Evolutionary conservation across 345 rosid genomes (phyloP), one percentile per base, ranked within the genome.

Genomic region (Syzygium aqueum): DNA sequence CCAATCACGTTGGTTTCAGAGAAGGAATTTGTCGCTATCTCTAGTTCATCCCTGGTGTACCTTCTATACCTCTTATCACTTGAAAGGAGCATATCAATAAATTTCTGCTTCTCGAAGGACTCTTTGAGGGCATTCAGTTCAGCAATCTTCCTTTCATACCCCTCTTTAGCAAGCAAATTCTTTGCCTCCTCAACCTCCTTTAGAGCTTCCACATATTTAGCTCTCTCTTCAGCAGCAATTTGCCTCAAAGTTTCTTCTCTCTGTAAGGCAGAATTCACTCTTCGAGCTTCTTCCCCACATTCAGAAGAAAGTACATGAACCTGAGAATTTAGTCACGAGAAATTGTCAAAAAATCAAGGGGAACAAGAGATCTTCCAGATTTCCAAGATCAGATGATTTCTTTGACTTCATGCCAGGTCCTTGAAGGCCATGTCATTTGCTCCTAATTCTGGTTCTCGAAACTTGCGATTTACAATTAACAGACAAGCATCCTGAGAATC

Each of bases 131-230:
- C 95, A 89, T 92, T 93, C 86, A 91, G 86, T 91, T 95, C 98
- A 63, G 98, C 99, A 86, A 94, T 84, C 91, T 95, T 90, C 89
- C 96, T 95, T 88, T 90, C 94, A 85, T 90, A 90, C 85, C 88
- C 89, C 91, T 93, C 97, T 86, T 92, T 92, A 83, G 93, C 95
- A 83, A 97, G 93, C 91, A 94, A 87, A 67, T 85, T 30, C 88
- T 94, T 96, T 85, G 98, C 98, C 61, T 94, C 94, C 87, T 95
- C 96, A 56, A 94, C 93, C 89, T 94, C 97, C 91, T 92, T 93
- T 65, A 90, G 89, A 83, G 96, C 95, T 91, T 90, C 92, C 86
- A 94, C 84, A 90, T 94, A 90, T 86, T 93, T 95, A 84, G 88
- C 95, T 91, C 92, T 97, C 93, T 92, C 95, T 90, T 94, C 93